Base-by-base conservation (phyloP, 176 grass and related monocot species). In the Thalia dealbata region DNA sequence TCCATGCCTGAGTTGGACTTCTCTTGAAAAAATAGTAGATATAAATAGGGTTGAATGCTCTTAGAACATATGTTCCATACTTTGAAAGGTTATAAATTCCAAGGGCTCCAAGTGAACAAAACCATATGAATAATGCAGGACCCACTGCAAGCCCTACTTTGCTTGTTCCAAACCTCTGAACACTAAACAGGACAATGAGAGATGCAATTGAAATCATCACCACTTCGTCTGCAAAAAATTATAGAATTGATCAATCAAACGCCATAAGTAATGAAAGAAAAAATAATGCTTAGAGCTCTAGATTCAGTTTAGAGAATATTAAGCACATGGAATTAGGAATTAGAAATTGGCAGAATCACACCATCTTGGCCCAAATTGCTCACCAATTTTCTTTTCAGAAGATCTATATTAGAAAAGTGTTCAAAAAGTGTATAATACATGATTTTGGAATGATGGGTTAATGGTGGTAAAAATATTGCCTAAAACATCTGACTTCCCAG, bases 141-240 rank as follows among this genome's bases (percentile, higher is more conserved):
- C 90, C 90, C 74, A 99, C 85, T 61, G 74, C 85, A 84, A 99
- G 85, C 68, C 87, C 90, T 30, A 99, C 83, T 87, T 99, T 99
- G 76, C 90, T 99, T 18, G 90, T 93, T 67, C 95, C 87, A 81
- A 93, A 97, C 67, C 85, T 79, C 79, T 97, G 95, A 70, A 97
- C 60, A 79, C 85, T 93, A 79, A 97, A 97, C 30, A 97, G 78
- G 61, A 97, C 81, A 76, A 93, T 75, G 71, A 97, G 87, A 82
- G 86, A 86, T 60, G 85, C 90, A 68, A 81, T 87, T 59, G 87
- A 92, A 78, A 97, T 97, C 85, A 88, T 92, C 78, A 92, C 90
- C 81, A 97, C 90, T 90, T 93, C 85, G 79, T 87, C 95, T 97
- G 85, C 71, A 82, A 80, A 70, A 81, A 82, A 12, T 62, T 65